Evolutionary conservation across 2,329 filamentous ascomycete species (phyloP), one percentile per base, ranked within the genome.

Genomic region (Penicillium sp.): DNA sequence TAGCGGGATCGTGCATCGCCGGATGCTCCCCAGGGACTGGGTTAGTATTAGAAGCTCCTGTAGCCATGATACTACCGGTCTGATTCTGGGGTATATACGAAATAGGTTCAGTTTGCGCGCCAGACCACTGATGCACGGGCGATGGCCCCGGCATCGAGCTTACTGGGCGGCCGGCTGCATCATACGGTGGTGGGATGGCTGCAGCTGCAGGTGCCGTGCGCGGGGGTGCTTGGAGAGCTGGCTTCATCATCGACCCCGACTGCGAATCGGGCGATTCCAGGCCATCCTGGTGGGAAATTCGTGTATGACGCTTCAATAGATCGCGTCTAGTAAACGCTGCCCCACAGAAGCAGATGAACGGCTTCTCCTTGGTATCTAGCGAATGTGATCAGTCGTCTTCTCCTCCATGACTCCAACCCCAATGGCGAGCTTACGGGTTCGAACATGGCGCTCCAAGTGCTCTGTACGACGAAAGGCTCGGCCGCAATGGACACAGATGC

Each of bases 281-380:
- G 6, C 64, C 69, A 71, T 74, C 71, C 50, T 75, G 72, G 57
- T 75, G 73, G 13, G 73, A 67, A 33, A 76, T 75, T 55, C 72
- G 71, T 26, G 69, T 73, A 58, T 76, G 74, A 59, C 74, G 70
- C 62, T 76, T 76, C 45, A 76, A 54, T 22, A 76, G 69, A 67
- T 76, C 74, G 37, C 73, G 71, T 55, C 74, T 73, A 60, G 74
- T 75, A 61, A 76, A 76, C 2, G 74, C 73, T 12, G 74, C 72
- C 64, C 73, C 74, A 67, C 74, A 76, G 66, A 73, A 75, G 61
- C 74, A 76, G 45, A 74, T 70, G 57, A 75, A 76, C 19, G 74
- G 74, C 55, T 76, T 76, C 62, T 76, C 74, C 53, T 76, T 76
- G 26, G 74, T 76, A 61, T 76, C 74, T 76, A 58, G 26, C 24